A percentile compares a stretch with the other conserved stretches of the same genome.
Evolutionary conservation across 2,329 filamentous ascomycete species (phyloP).

Genomic region (Botrytis deweyae): DNA sequence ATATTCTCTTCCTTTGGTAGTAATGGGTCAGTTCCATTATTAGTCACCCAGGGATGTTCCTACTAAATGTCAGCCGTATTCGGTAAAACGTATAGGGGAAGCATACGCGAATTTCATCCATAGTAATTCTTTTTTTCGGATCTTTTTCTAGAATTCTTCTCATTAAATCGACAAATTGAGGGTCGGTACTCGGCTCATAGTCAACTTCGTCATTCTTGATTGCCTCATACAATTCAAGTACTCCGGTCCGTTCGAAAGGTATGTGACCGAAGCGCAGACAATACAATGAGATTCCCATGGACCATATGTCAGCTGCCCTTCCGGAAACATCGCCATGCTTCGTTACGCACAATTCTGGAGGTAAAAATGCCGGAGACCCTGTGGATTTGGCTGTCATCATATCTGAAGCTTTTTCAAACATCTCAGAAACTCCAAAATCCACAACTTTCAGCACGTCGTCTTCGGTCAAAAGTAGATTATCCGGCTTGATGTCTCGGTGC

Average conservation of each 20-base stretch:
- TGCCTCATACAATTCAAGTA: constrained; percentile 85
- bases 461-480: constrained; percentile 86
- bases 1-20: constrained; percentile 85
- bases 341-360: constrained; percentile 85
- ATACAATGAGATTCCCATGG: constrained; percentile 94
- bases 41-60: constrained; percentile 94
- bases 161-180: constrained; percentile 74
- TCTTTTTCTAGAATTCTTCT: constrained; percentile 77
- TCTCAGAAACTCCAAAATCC: constrained; percentile 98
- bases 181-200: constrained; percentile 62
- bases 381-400: constrained; percentile 94
- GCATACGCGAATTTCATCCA: constrained; percentile 77
- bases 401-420: constrained; percentile 84
- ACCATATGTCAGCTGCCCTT: constrained; percentile 93
- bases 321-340: constrained; percentile 87
- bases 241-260: constrained; percentile 76
- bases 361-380: constrained; percentile 90
- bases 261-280: constrained; percentile 87
- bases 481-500: constrained; percentile 96
- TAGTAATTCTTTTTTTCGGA: constrained; percentile 76
- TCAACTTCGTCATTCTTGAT: constrained; percentile 71
- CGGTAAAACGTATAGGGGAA: constrained; percentile 10
- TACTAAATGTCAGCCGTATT: constrained; percentile 42
- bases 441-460: constrained; percentile 96
- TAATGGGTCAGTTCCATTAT: constrained; percentile 71